A percentile compares a stretch with the other conserved stretches of the same genome.
Evolutionary conservation across 2,329 filamentous ascomycete genomes (phyloP).

Genomic region (Aspergillus sp.): DNA sequence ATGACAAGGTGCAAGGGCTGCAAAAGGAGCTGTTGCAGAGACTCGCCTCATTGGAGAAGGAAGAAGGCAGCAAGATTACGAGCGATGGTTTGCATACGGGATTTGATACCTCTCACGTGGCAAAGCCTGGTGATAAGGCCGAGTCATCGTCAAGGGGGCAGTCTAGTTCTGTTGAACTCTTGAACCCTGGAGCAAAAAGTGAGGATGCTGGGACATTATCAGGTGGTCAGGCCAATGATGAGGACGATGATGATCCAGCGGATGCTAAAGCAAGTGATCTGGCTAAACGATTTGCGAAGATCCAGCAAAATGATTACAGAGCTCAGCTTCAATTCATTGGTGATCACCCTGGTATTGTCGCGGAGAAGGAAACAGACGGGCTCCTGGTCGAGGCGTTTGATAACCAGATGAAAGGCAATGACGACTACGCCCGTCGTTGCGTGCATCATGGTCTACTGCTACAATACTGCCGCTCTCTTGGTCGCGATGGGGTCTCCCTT

Average conservation of each 20-base stretch:
- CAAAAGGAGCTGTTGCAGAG: slow-evolving; percentile 68
- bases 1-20: slow-evolving; percentile 66
- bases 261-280: slow-evolving; percentile 67
- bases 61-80: slow-evolving; percentile 84
- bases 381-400: slow-evolving; percentile 89
- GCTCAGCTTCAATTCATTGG: slow-evolving; percentile 67
- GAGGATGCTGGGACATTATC: slow-evolving; percentile 39
- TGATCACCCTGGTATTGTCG: slow-evolving; percentile 67
- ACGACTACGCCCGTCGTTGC: slow-evolving; percentile 71
- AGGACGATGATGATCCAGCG: slow-evolving; percentile 54
- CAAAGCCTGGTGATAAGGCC: slow-evolving; percentile 49
- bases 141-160: slow-evolving; percentile 37
- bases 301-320: slow-evolving; percentile 66
- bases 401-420: slow-evolving; percentile 65
- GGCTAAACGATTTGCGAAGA: slow-evolving; percentile 73
- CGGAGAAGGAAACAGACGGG: slow-evolving; percentile 82
- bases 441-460: slow-evolving; percentile 88
- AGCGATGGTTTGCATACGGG: slow-evolving; percentile 82
- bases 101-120: slow-evolving; percentile 78
- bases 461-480: slow-evolving; percentile 88
- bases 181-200: slow-evolving; percentile 55
- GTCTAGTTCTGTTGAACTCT: slow-evolving; percentile 52
- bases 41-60: slow-evolving; percentile 72
- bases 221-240: slow-evolving; percentile 51
- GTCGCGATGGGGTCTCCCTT: slow-evolving; percentile 74